Evolutionary conservation across 768 basidiomycete genomes (phyloP).

Genomic region (Hebeloma cylindrosporum): DNA sequence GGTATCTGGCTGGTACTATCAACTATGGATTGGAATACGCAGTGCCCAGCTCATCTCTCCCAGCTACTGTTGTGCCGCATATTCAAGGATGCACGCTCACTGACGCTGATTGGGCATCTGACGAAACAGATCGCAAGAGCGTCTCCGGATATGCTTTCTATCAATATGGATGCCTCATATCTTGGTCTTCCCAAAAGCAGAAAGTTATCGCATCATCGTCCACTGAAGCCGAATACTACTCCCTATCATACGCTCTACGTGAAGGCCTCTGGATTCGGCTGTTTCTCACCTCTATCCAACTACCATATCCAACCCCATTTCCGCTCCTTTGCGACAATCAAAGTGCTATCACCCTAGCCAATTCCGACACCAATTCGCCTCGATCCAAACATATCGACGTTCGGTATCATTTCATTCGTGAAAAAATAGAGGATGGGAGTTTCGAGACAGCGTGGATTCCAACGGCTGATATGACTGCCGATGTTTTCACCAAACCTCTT

Average conservation of each 20-base stretch:
- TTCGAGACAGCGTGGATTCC: slow-evolving; percentile 28
- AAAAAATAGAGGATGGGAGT: slow-evolving; percentile 22
- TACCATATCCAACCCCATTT: slow-evolving; percentile 14
- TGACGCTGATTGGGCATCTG: slow-evolving; percentile 35
- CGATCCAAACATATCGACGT: slow-evolving; percentile 32
- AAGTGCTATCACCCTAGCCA: slow-evolving; percentile 8
- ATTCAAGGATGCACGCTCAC: slow-evolving; percentile 16
- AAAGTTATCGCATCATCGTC: slow-evolving; percentile 33
- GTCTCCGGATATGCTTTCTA: slow-evolving; percentile 38
- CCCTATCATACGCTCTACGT: slow-evolving; percentile 26
- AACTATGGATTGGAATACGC: slow-evolving; percentile 22
- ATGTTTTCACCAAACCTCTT: slow-evolving; percentile 42
- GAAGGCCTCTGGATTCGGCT: slow-evolving; percentile 29
- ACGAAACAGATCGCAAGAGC: slow-evolving; percentile 26
- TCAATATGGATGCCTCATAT: slow-evolving; percentile 26
- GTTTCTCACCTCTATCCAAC: slow-evolving; percentile 15
- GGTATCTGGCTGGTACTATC: slow-evolving; percentile 32
- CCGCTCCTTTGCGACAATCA: slow-evolving; percentile 25
- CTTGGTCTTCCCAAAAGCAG: slow-evolving; percentile 36
- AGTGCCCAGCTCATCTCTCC: not conserved
- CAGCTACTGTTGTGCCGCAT: not conserved
- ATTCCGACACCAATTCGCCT: slow-evolving; percentile 23
- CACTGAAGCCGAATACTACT: slow-evolving; percentile 39
- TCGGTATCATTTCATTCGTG: slow-evolving; percentile 36
- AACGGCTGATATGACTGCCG: slow-evolving; percentile 34